Evolutionary conservation across 129 eudicot species (phyloP).

Genomic region (Escallonia rubra): DNA sequence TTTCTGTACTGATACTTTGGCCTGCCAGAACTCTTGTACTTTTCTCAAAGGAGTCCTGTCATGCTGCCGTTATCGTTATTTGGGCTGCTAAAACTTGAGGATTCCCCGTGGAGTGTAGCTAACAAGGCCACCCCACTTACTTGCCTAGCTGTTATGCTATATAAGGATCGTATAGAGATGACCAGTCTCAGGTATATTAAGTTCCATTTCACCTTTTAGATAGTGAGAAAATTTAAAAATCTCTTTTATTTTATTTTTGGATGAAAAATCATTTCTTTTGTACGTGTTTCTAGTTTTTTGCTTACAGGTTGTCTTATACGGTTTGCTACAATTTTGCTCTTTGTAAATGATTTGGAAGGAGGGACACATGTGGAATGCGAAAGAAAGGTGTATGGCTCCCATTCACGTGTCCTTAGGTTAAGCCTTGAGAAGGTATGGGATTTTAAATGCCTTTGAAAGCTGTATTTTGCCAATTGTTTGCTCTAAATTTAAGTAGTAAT

Average conservation of each 20-base stretch:
- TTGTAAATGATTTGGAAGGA: not conserved
- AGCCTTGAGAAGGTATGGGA: constrained; percentile 25
- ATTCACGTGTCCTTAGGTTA: constrained; percentile 3
- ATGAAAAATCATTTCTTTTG: not conserved
- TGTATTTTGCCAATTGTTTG: not conserved
- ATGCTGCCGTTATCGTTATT: constrained; percentile 19
- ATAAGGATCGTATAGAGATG: not conserved
- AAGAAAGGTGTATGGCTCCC: constrained; percentile 5
- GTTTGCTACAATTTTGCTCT: constrained; percentile 8
- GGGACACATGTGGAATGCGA: constrained; percentile 2
- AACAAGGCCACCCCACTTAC: not conserved
- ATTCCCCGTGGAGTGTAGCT: not conserved
- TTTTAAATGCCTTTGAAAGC: not conserved
- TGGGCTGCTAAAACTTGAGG: constrained; percentile 6
- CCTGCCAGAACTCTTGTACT: not conserved
- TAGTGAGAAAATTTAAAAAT: not conserved
- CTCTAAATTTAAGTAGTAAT: not conserved
- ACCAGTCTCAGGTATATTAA: constrained; percentile 7
- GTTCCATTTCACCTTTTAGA: not conserved
- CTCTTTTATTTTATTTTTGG: not conserved
- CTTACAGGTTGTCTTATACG: constrained; percentile 11
- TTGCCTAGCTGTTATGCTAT: not conserved
- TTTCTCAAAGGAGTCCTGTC: not conserved
- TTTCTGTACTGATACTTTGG: not conserved
- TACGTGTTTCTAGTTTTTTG: constrained; percentile 10